Evolutionary conservation across 495 filamentous ascomycete genomes (phyloP).

Genomic region (Cenococcum geophilum): DNA sequence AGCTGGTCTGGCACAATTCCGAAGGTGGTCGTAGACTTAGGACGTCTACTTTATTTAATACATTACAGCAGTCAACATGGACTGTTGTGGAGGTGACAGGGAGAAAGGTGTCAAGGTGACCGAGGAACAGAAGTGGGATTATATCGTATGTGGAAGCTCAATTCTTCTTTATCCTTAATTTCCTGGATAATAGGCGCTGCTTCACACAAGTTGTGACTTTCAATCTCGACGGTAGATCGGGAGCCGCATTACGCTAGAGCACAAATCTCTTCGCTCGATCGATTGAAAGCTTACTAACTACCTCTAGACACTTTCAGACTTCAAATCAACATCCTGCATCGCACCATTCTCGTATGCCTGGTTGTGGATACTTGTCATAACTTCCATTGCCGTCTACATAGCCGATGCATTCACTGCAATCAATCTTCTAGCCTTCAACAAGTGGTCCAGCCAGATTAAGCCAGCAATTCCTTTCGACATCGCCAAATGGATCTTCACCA

Average conservation of each 20-base stretch:
- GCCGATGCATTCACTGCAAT: slow-evolving; percentile 90
- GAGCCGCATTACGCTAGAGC: no score
- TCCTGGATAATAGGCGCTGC: background rate
- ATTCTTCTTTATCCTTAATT: background rate
- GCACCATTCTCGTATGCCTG: slow-evolving; percentile 75
- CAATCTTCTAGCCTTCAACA: slow-evolving; percentile 77
- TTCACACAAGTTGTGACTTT: no score
- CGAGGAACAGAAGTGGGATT: slow-evolving; percentile 89
- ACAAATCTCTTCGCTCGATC: no score
- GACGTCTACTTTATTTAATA: slow-evolving; percentile 26
- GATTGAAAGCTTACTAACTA: background rate
- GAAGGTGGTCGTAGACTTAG: slow-evolving; percentile 26
- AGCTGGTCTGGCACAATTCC: slow-evolving; percentile 27
- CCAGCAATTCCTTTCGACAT: slow-evolving; percentile 62
- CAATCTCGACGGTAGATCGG: no score
- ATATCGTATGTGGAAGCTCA: slow-evolving; percentile 59
- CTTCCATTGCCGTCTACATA: slow-evolving; percentile 77
- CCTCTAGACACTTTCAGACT: slow-evolving; percentile 78
- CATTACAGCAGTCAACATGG: slow-evolving; percentile 50
- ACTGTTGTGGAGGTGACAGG: slow-evolving; percentile 59
- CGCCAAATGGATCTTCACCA: slow-evolving; percentile 84
- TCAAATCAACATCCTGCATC: slow-evolving; percentile 72
- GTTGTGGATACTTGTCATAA: slow-evolving; percentile 69
- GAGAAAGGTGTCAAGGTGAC: slow-evolving; percentile 56
- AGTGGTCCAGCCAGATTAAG: slow-evolving; percentile 54